phyloP scores from a whole-genome alignment of 257 asterid genomes.

The Solanum medicagineum region DNA sequence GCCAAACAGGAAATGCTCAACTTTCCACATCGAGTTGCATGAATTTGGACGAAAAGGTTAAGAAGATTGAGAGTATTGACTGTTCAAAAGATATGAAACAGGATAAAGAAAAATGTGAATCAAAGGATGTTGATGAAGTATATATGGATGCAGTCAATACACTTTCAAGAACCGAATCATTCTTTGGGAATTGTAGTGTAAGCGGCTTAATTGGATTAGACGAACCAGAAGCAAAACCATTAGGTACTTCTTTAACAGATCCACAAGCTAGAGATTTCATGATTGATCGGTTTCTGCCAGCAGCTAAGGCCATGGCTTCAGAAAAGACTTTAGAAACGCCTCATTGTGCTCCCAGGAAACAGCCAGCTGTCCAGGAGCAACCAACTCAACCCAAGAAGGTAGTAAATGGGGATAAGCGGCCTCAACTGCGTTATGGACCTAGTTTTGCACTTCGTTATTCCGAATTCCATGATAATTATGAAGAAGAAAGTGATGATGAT shows the following conservation, averaged over 20 bases:
- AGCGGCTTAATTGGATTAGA: conserved; percentile 58
- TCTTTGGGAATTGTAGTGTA: conserved; percentile 57
- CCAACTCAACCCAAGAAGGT: conserved; percentile 23
- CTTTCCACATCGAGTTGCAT: not conserved
- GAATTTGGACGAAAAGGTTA: conserved; percentile 4
- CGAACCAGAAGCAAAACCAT: conserved; percentile 24
- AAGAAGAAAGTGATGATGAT: conserved; percentile 53
- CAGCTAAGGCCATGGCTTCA: conserved; percentile 76
- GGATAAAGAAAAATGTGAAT: conserved; percentile 5
- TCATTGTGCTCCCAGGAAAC: conserved; percentile 45
- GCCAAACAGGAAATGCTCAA: not conserved
- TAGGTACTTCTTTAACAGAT: conserved; percentile 21
- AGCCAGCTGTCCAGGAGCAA: conserved; percentile 16
- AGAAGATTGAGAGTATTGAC: conserved; percentile 6
- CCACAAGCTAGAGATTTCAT: conserved; percentile 49
- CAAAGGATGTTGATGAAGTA: conserved; percentile 40
- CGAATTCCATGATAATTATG: conserved; percentile 21
- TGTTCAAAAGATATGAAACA: not conserved
- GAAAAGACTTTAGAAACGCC: conserved; percentile 63
- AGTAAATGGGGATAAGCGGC: conserved; percentile 16
- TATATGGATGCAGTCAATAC: conserved; percentile 66
- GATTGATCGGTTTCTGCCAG: conserved; percentile 88
- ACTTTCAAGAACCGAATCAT: conserved; percentile 59
- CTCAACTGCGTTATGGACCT: conserved; percentile 76
- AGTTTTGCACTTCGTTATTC: conserved; percentile 46